Percentiles rank a stretch among this genome's conserved stretches.
These are phyloP conservation scores for Rhynchosporium agropyri DNA, from an alignment of 2,329 filamentous ascomycete genomes.

Conservation along the genomic window DNA sequence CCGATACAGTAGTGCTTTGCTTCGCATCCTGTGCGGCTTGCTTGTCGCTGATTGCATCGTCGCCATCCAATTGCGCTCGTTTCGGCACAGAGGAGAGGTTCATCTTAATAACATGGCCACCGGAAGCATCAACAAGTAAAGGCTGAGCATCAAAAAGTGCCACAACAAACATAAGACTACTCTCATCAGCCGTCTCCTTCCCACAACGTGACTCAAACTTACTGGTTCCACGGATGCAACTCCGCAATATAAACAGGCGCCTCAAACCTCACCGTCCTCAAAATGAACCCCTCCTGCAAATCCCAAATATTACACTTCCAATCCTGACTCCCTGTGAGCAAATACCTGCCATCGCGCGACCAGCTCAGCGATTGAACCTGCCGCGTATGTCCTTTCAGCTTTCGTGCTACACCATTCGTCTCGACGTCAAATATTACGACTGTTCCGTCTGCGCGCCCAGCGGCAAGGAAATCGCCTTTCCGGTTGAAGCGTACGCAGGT, in stretches of 20 bases:
- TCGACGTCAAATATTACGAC: constrained; percentile 97
- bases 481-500: constrained; percentile 84
- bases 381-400: constrained; percentile 88
- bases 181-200: background rate
- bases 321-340: constrained; percentile 90
- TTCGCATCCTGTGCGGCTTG: constrained; percentile 90
- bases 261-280: constrained; percentile 84
- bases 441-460: constrained; percentile 89
- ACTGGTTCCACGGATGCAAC: constrained; percentile 89
- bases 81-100: constrained; percentile 81
- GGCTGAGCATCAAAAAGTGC: constrained; percentile 94
- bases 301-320: constrained; percentile 98
- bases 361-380: constrained; percentile 95
- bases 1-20: constrained; percentile 88
- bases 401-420: constrained; percentile 94
- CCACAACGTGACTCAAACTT: constrained; percentile 39
- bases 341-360: constrained; percentile 88
- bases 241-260: constrained; percentile 96
- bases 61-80: constrained; percentile 69
- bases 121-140: constrained; percentile 79
- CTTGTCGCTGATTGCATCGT: constrained; percentile 75
- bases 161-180: constrained; percentile 80
- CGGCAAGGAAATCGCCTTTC: constrained; percentile 91
- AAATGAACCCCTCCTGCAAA: constrained; percentile 69
- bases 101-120: constrained; percentile 71